Base-by-base conservation (phyloP, 108 stramenopile species). In the Pelagomonas calceolata region DNA sequence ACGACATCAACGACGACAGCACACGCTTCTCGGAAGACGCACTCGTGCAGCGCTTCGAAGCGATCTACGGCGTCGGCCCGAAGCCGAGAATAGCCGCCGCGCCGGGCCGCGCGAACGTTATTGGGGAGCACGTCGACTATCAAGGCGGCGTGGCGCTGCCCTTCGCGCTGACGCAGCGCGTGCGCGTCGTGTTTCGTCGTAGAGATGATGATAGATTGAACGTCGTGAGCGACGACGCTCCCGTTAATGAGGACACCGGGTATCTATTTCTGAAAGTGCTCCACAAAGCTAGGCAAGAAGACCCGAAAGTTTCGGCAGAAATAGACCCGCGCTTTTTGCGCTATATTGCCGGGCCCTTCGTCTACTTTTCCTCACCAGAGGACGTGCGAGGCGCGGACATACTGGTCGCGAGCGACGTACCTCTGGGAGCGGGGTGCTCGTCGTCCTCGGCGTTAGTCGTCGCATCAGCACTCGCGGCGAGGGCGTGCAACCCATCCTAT, bases 71-170 rank as follows among this genome's bases (percentile, higher is more conserved):
- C 9, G 39, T 10, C 39, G 39, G 12, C 12, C 5, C 39, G 9
- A 43, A 43, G 9, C 39, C 39, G 9, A 12, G 5, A 5, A 12
- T 43, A 5, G 39, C 12, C 39, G 39, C 39, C 32, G 84, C 84
- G 7, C 84, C 84, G 29, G 84, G 84, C 4, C 77, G 84, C 29
- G 84, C 80, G 33, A 85, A 85, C 70, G 67, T 85, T 17, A 81
- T 85, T 71, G 96, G 96, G 15, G 96, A 98, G 81, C 96, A 98
- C 79, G 92, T 91, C 14, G 96, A 98, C 73, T 98, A 98, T 81
- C 94, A 92, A 21, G 92, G 89, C 63, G 96, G 96, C 10, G 94
- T 89, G 80, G 94, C 95, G 30, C 73, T 95, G 44, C 96, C 96
- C 31, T 73, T 95, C 66, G 96, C 94, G 17, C 66, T 86, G 15